Base-by-base conservation (phyloP, 2,329 filamentous ascomycete genomes). In the Colletotrichum lindemuthianum region DNA sequence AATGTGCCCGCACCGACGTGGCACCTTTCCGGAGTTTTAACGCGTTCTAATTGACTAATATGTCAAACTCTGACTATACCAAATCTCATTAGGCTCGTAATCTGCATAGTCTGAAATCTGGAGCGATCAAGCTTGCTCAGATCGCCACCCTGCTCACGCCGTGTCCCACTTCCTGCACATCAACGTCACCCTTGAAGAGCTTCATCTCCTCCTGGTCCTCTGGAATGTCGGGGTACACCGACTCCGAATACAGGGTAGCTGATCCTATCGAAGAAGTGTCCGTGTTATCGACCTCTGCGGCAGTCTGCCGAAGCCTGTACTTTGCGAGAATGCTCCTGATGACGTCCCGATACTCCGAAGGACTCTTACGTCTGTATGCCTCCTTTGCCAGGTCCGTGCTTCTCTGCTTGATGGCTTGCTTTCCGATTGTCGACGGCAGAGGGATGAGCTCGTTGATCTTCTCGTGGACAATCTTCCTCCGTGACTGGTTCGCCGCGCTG, bases 401-500 rank as follows among this genome's bases (percentile, higher is more conserved):
- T 24, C 24, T 24, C 24, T 24, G 4, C 24, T 24, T 24, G 32
- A 43, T 48, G 8, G 55, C 60, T 6, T 24, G 10, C 9, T n/a
- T 49, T 7, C 24, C 24, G 24, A 24, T 24, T 24, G 24, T 24
- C 24, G 48, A 63, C 6, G 59, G 12, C n/a, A 43, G 34, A 4
- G 60, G 60, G 13, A 59, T 49, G 4, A 49, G 41, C 2, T 32
- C 48, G 6, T 63, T 49, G 48, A 63, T 12, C 7, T 36, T 43
- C 1, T 15, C 40, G 33, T 63, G 48, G 13, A 59, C 48, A 1
- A 34, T 47, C 13, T 33, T 47, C 32, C 45, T 47, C 7, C 55
- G 60, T 1, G 54, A 48, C 4, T 32, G 34, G 8, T 40, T 8
- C 2, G 48, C 41, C n/a, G 36, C 39, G 0, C 9, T 10, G 1